Percentiles rank a stretch among this genome's conserved stretches.
Evolutionary conservation across 306 rosid species (phyloP).

Genomic region (Lagenaria siceraria): DNA sequence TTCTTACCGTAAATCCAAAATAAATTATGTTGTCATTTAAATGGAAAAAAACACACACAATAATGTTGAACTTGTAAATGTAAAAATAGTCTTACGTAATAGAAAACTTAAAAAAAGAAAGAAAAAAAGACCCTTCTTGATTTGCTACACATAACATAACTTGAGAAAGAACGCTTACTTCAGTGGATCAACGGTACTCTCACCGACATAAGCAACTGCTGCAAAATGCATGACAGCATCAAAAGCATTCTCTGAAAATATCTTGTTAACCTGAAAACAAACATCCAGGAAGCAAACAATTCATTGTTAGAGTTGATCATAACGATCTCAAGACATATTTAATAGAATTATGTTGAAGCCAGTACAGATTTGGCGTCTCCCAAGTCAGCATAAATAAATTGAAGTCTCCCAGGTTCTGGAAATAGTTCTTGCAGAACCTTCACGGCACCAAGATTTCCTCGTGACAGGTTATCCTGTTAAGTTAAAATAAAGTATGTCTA

Average conservation of each 20-base stretch:
- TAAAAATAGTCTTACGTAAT: background rate
- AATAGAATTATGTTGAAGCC: slow-evolving; percentile 1
- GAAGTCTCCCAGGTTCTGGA: slow-evolving; percentile 92
- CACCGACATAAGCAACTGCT: slow-evolving; percentile 97
- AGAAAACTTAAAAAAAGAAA: background rate
- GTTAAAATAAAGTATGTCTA: background rate
- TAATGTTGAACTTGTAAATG: background rate
- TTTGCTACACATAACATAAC: too few species aligned
- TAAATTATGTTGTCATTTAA: background rate
- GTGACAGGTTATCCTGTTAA: slow-evolving; percentile 70
- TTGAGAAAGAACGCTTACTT: slow-evolving; percentile 43
- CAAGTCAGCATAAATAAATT: slow-evolving; percentile 83
- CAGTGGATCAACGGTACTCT: slow-evolving; percentile 86
- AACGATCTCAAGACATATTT: background rate
- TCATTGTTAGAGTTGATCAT: background rate
- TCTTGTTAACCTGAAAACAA: slow-evolving; percentile 61
- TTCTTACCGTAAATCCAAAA: background rate
- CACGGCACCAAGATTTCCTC: slow-evolving; percentile 90
- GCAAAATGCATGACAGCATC: slow-evolving; percentile 99
- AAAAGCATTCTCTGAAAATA: slow-evolving; percentile 81
- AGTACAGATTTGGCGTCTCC: slow-evolving; percentile 81
- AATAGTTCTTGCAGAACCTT: slow-evolving; percentile 67
- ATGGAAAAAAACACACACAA: background rate
- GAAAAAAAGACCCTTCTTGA: too few species aligned
- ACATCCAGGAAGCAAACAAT: slow-evolving; percentile 7